Conservation (phyloP, 1,284 basidiomycete species). For the Boletellus deceptivus region DNA sequence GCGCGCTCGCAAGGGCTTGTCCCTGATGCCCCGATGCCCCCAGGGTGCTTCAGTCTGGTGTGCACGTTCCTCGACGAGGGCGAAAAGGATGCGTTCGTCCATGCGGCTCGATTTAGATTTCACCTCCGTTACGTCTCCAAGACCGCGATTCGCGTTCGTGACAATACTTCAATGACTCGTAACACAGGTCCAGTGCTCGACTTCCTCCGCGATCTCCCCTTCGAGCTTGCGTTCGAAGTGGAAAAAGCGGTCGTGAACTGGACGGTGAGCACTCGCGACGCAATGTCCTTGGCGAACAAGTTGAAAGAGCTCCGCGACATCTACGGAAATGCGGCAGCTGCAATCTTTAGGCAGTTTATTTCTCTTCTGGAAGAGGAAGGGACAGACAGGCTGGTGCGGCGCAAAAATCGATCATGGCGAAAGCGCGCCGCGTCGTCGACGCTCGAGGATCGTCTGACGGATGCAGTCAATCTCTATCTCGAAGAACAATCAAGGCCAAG, state of each 20-base stretch:
- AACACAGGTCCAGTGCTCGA: constrained; percentile 12
- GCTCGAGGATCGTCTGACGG: constrained; percentile 18
- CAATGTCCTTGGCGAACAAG: constrained; percentile 17
- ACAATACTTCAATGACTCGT: constrained; percentile 6
- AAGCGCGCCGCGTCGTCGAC: constrained; percentile 6
- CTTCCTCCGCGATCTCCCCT: constrained; percentile 30
- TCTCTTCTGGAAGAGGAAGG: constrained; percentile 22
- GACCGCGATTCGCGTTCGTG: constrained; percentile 9
- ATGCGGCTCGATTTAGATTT: constrained; percentile 26
- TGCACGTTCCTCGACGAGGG: constrained; percentile 26
- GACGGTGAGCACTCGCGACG: constrained; percentile 26
- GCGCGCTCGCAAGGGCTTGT: constrained; percentile 29
- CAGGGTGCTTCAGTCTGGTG: constrained; percentile 28
- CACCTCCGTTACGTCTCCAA: constrained; percentile 16
- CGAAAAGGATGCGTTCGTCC: constrained; percentile 30
- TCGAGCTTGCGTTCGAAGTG: constrained; percentile 39
- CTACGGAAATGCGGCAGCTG: constrained; percentile 18
- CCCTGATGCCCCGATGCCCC: constrained; percentile 27
- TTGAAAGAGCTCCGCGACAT: constrained; percentile 23
- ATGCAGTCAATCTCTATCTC: constrained; percentile 25
- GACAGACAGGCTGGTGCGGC: background rate
- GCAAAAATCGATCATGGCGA: background rate
- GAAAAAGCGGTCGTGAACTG: constrained; percentile 36
- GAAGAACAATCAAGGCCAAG: constrained; percentile 26
- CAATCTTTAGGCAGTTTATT: constrained; percentile 34